Base-by-base conservation (phyloP, 2,329 filamentous ascomycete genomes). In the Microsporum audouinii region DNA sequence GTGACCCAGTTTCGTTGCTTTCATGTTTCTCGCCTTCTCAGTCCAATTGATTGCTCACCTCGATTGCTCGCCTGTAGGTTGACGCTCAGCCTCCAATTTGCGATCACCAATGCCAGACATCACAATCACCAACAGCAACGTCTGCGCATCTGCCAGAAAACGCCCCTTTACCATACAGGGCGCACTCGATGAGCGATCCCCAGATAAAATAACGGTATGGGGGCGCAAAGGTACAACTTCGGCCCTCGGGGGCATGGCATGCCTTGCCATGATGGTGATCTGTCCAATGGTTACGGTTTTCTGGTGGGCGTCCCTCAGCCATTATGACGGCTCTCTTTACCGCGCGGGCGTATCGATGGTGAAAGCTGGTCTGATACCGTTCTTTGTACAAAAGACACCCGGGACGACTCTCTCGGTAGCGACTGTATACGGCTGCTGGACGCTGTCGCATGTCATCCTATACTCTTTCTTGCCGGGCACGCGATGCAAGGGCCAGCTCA, bases 401-500 rank as follows among this genome's bases (percentile, higher is more conserved):
- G 51, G 51, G 2, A 55, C 51, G 14, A 55, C 51, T 17, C 31
- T 55, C 10, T 34, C 51, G 12, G 51, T 55, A 8, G 51, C 36
- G 51, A 36, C 51, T 23, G 51, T 55, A 31, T 75, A 74, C 62
- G 63, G 55, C 10, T 63, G 58, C n/a, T 75, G 72, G 72, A 38
- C 74, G 6, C n/a, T 69, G 0, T 72, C 73, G 43, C 73, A 75
- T 61, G 68, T 64, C 3, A 59, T 64, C 2, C 67, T 75, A 10
- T 75, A 75, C 63, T 63, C 64, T 39, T 70, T 69, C 45, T 66
- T 75, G 33, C 73, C 73, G 1, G 67, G 70, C 14, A 64, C 66
- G 43, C 62, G 70, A 41, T 69, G 69, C 17, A 69, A 66, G 3
- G 77, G 76, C 2, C 76, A 78, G 56, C 69, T 71, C 10, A 78